phyloP scores from a whole-genome alignment of 2,329 filamentous ascomycete genomes.

The Penicillium sp. region DNA sequence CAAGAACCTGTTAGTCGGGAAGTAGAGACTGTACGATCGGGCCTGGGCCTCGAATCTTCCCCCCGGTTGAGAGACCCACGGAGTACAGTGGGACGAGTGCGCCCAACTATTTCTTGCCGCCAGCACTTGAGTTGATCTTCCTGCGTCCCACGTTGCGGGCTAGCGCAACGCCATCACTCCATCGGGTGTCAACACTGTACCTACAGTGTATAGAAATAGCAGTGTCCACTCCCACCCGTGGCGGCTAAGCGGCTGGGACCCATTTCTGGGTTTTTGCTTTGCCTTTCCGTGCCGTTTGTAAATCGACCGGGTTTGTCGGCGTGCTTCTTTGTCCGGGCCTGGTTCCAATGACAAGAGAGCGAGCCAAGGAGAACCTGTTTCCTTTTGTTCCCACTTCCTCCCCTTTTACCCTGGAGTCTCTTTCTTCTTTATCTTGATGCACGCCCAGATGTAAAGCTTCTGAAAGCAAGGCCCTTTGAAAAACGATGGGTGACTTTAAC shows the following conservation, averaged over 20 bases:
- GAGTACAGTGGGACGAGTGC: not conserved
- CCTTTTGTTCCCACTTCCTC: not conserved
- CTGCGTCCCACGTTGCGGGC: not conserved
- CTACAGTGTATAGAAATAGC: not conserved
- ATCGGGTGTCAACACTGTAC: not conserved
- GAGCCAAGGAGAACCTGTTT: conserved; percentile 5
- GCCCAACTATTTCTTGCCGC: not conserved
- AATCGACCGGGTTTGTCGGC: conserved; percentile 17
- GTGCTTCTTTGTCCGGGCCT: conserved; percentile 26
- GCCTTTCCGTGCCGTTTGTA: conserved; percentile 19
- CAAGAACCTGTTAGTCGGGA: conserved; percentile 2
- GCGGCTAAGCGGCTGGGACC: not conserved
- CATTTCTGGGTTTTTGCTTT: conserved; percentile 1
- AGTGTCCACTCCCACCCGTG: not conserved
- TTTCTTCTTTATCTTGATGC: conserved; percentile 22
- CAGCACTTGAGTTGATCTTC: not conserved
- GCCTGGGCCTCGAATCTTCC: conserved; percentile 5
- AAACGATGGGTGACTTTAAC: conserved; percentile 38
- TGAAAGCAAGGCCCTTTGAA: not conserved
- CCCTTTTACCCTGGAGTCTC: not conserved
- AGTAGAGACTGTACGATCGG: not conserved
- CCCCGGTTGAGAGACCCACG: not conserved
- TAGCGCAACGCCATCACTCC: not conserved
- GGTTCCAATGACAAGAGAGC: conserved; percentile 27
- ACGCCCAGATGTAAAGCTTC: conserved; percentile 8